Evolutionary conservation across 805 yeast species (phyloP), one percentile per base, ranked within the genome.

Genomic region (Cyberlindnera galapagoensis): DNA sequence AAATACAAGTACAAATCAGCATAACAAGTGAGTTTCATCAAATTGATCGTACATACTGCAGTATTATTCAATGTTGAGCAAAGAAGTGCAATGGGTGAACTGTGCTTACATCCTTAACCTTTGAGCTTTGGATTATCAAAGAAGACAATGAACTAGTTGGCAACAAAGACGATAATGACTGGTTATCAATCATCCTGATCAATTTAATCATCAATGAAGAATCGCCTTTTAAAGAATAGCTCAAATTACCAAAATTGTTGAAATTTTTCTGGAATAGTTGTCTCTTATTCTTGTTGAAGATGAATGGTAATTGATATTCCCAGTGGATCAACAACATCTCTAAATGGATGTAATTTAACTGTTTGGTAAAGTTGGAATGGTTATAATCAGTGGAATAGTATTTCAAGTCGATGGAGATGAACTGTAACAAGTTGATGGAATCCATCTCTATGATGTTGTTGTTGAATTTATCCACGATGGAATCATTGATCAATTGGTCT

Each of bases 241-340:
- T 56, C 13, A 56, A 37, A 9, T 52, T 50, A 0, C 52, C 57
- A 11, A 50, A 31, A 17, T 46, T 39, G 4, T 28, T 21, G 26
- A 42, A 47, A 28, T 56, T 58, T 13, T 32, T 16, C 9, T 27
- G 28, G 3, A 56, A 36, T 6, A 46, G 31, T 2, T 33, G 31
- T 31, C 63, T 42, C 5, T 52, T 39, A 1, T 31, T 33, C 15
- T 32, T 33, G 10, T 55, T 57, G 31, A 59, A 60, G 5, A 56
- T 50, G 17, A 59, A 35, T 4, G 65, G 64, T 36, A 47, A 51
- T 22, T 48, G 51, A 25, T 56, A 54, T 31, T 60, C 65, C 31
- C 59, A 39, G 27, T 59, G 36, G 13, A 35, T 29, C 14, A 42
- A 19, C 13, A 42, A 21, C 26, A 39, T 25, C 13, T 24, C 18